A percentile compares a stretch with the other conserved stretches of the same genome.
Conservation (phyloP, 2,329 filamentous ascomycete genomes). For the Stromatinia cepivora region DNA sequence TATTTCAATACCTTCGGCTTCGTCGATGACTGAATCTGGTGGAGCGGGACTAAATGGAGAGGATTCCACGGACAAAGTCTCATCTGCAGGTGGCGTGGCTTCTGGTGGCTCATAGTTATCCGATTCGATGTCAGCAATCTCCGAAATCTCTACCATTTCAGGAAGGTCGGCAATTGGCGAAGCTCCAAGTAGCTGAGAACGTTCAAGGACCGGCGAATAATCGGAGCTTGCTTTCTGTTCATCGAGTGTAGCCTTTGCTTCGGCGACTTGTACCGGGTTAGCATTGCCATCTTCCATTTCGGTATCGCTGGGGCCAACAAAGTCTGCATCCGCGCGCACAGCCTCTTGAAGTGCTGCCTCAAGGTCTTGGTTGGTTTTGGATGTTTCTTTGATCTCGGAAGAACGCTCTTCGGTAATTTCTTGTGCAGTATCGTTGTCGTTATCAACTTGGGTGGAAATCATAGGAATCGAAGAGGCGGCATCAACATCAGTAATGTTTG, state of each 20-base stretch:
- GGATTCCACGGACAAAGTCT: constrained; percentile 35
- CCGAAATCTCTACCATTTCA: constrained; percentile 11
- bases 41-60: constrained; percentile 48
- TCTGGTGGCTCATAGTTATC: constrained; percentile 60
- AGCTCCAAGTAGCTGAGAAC: constrained; percentile 17
- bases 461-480: not conserved
- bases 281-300: constrained; percentile 36
- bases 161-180: not conserved
- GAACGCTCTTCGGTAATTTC: not conserved
- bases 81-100: constrained; percentile 37
- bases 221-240: constrained; percentile 30
- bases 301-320: constrained; percentile 26
- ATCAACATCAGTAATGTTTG: not conserved
- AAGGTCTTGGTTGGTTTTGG: constrained; percentile 31
- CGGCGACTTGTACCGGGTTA: constrained; percentile 27
- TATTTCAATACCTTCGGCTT: constrained; percentile 20
- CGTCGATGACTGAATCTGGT: constrained; percentile 38
- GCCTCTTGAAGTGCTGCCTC: constrained; percentile 37
- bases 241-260: constrained; percentile 22
- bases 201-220: constrained; percentile 34
- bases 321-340: constrained; percentile 37
- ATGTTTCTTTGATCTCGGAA: constrained; percentile 11
- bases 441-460: not conserved
- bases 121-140: constrained; percentile 41
- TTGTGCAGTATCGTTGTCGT: not conserved